Evolutionary conservation across 2,329 filamentous ascomycete species (phyloP).

Genomic region (Orbilia quercus): DNA sequence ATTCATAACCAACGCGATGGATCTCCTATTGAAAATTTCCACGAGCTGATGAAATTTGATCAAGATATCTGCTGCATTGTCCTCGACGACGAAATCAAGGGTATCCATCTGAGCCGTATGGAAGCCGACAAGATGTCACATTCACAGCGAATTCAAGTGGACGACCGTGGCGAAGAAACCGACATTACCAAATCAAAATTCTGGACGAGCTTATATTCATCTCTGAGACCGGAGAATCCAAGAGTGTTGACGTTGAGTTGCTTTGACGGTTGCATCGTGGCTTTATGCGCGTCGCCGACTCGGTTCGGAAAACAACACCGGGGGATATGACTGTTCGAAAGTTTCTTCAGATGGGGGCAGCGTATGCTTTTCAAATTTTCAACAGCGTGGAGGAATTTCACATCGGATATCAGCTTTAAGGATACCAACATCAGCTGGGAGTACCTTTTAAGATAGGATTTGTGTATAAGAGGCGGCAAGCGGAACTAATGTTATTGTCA

Average conservation of each 20-base stretch:
- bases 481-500: not conserved
- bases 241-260: not conserved
- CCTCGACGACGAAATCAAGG: not conserved
- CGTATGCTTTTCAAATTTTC: not conserved
- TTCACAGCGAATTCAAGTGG: too few relatives aligned
- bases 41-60: not conserved
- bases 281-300: too few relatives aligned
- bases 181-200: slow-evolving; percentile 6
- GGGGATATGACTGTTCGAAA: not conserved
- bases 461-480: not conserved
- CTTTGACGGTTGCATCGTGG: not conserved
- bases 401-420: not conserved
- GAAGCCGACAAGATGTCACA: too few relatives aligned
- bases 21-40: not conserved
- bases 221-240: not conserved
- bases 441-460: not conserved
- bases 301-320: not conserved
- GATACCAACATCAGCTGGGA: not conserved
- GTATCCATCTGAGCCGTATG: not conserved
- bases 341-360: not conserved
- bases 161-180: too few relatives aligned
- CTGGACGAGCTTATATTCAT: slow-evolving; percentile 7
- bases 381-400: not conserved
- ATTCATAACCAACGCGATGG: not conserved
- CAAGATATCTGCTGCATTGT: not conserved